Percentiles rank a stretch among this genome's conserved stretches.
Conservation (phyloP, 495 filamentous ascomycete genomes). For the Massariosphaeria phaeospora region DNA sequence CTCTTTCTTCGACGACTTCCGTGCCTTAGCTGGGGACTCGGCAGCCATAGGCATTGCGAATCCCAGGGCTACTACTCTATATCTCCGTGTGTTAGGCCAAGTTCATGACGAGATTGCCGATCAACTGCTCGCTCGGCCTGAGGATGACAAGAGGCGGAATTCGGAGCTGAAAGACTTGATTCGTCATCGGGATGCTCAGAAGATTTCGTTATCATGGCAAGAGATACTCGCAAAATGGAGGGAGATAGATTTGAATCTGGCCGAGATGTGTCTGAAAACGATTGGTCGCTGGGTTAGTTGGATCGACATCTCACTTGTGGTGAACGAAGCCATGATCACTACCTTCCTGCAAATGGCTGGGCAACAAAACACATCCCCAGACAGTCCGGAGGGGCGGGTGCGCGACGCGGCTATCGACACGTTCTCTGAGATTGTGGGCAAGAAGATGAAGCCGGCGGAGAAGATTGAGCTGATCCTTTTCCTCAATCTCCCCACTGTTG, state of each 20-base stretch:
- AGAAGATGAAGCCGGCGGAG: slow-evolving; percentile 92
- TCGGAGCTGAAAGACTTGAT: slow-evolving; percentile 84
- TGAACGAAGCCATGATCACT: slow-evolving; percentile 79
- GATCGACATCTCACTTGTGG: slow-evolving; percentile 90
- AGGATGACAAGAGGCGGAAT: slow-evolving; percentile 70
- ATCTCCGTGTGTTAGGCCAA: slow-evolving; percentile 77
- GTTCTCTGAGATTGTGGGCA: slow-evolving; percentile 89
- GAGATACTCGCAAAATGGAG: slow-evolving; percentile 80
- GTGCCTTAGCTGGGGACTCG: slow-evolving; percentile 55
- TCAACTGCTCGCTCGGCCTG: slow-evolving; percentile 69
- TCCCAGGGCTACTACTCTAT: slow-evolving; percentile 70
- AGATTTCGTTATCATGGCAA: slow-evolving; percentile 82
- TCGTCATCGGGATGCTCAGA: slow-evolving; percentile 74
- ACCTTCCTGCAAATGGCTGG: slow-evolving; percentile 69
- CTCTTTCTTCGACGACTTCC: slow-evolving; percentile 81
- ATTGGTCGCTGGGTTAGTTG: slow-evolving; percentile 95
- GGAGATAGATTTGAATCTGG: slow-evolving; percentile 63
- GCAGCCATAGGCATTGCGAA: slow-evolving; percentile 48
- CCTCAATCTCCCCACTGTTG: slow-evolving; percentile 75
- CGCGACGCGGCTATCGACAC: slow-evolving; percentile 85
- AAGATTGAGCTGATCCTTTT: slow-evolving; percentile 92
- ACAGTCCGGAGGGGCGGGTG: slow-evolving; percentile 62
- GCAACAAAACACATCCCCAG: slow-evolving; percentile 54
- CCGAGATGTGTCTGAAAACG: slow-evolving; percentile 81
- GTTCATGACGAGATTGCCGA: slow-evolving; percentile 98